Evolutionary conservation across 2,329 filamentous ascomycete genomes (phyloP), one percentile per base, ranked within the genome.

Genomic region (Scleromitrula shiraiana): DNA sequence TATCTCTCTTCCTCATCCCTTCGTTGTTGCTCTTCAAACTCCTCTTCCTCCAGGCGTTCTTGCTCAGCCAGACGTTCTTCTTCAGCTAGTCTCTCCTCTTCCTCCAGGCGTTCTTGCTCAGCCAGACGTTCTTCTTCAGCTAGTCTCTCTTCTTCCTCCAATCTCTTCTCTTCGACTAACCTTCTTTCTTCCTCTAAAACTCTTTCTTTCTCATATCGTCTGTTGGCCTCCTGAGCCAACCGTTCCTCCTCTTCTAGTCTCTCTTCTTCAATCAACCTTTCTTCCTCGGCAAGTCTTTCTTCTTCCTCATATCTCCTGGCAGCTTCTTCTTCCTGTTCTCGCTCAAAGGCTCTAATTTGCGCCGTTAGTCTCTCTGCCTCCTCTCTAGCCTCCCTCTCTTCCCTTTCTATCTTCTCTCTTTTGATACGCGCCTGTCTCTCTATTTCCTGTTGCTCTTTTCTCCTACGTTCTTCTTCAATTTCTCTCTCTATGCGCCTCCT

Each of bases 281-380:
- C 40, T 17, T 51, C 30, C 20, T 40, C 32, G 9, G 15, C 38
- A 2, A 26, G 8, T 37, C 38, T 22, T 20, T 50, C 38, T 2
- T 50, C 33, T 15, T 50, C 39, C 26, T 50, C 39, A 8, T 41
- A 24, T 20, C 26, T 54, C 38, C 24, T 52, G 14, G 26, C 36
- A 26, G 33, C 47, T 36, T 50, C 52, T 17, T 14, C 24, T 26
- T 51, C 45, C 4, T 45, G 32, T 20, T 53, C 44, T 12, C 35
- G 40, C 7, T 53, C 50, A 15, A 50, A 52, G 14, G 29, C 50
- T 26, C 35, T 30, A 4, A 48, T 48, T 5, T 50, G 41, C 12
- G 41, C 50, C n/a, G 50, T 49, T 14, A 52, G 27, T 12, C 46
- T 45, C 14, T 52, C 50, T 5, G 48, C 49, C 15, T 53, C 48